Conservation (phyloP, 371 early-diverging fungal genomes). For the Mucor lusitanicus region DNA sequence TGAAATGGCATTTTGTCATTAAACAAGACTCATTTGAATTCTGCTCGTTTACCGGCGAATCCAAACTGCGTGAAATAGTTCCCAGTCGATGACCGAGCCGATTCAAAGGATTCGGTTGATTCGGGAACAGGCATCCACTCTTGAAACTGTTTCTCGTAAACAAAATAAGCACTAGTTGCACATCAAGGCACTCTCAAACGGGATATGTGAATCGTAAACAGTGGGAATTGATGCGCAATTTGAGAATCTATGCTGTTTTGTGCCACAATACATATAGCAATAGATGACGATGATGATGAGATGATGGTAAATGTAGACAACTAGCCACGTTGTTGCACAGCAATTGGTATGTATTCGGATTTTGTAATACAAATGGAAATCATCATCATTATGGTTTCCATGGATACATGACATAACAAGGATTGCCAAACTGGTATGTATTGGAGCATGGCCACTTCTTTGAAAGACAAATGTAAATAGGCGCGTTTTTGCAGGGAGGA, state of each 20-base stretch:
- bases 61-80: neutral
- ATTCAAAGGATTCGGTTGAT: neutral
- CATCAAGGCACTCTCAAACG: no score
- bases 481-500: no score
- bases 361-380: neutral
- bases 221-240: neutral
- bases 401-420: no score
- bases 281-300: neutral
- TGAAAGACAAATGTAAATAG: no score
- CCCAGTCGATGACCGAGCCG: no score
- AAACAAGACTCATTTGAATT: neutral
- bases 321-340: neutral
- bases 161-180: no score
- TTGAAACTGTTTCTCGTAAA: neutral
- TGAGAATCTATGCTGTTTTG: neutral
- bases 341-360: neutral
- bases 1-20: no score
- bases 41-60: neutral
- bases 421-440: no score
- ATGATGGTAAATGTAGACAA: neutral
- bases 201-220: neutral
- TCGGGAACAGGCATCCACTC: neutral
- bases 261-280: neutral
- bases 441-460: no score
- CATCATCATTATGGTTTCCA: neutral